These are phyloP conservation scores for Acacia crassicarpa DNA, from an alignment of 306 rosid species.

Conservation along the genomic window DNA sequence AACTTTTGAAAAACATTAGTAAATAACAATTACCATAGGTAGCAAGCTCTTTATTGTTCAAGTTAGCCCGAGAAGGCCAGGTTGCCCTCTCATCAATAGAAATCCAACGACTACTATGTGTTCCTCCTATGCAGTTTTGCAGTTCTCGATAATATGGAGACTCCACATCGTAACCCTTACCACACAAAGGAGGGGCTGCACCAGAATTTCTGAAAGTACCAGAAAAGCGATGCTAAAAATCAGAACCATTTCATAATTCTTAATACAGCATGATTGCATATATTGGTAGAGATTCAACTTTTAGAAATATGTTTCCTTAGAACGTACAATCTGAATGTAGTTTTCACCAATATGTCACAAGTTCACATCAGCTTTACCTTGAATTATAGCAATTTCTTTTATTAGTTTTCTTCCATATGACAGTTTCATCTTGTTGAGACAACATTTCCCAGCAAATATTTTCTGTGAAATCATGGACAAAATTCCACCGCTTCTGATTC, in stretches of 20 bases:
- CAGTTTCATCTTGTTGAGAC: conserved; percentile 96
- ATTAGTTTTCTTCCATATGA: conserved; percentile 91
- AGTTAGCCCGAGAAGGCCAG: conserved; percentile 81
- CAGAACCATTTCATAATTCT: conserved; percentile 21
- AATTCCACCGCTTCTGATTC: conserved; percentile 79
- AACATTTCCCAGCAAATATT: conserved; percentile 92
- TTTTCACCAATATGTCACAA: conserved; percentile 5
- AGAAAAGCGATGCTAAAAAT: conserved; percentile 33
- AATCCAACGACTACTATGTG: conserved; percentile 75
- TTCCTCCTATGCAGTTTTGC: conserved; percentile 87
- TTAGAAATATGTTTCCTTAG: neutral
- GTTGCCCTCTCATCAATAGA: conserved; percentile 61
- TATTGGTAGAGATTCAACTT: conserved; percentile 20
- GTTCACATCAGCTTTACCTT: conserved; percentile 53
- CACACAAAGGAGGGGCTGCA: conserved; percentile 67
- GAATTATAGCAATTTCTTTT: conserved; percentile 73
- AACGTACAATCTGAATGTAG: conserved; percentile 8
- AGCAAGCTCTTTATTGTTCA: conserved; percentile 70
- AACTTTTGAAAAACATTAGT: conserved; percentile 23
- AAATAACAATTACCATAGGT: conserved; percentile 55
- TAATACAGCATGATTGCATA: conserved; percentile 12
- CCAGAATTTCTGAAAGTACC: conserved; percentile 60
- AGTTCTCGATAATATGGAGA: conserved; percentile 79
- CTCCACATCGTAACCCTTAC: conserved; percentile 79
- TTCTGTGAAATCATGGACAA: conserved; percentile 60